Evolutionary conservation across 306 rosid genomes (phyloP).

Genomic region (Castanopsis chinensis): DNA sequence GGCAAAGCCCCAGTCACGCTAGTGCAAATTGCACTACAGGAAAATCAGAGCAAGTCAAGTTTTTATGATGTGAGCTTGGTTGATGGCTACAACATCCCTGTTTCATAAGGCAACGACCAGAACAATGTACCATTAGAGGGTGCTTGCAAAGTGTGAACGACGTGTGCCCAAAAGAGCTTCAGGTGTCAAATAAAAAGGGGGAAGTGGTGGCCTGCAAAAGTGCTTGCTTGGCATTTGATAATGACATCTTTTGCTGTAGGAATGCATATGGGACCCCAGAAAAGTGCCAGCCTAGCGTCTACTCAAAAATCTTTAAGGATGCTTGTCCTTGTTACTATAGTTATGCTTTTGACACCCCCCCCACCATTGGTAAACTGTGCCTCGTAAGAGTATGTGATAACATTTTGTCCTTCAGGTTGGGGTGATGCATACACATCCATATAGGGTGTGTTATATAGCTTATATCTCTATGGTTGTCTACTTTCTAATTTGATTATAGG

Average conservation of each 20-base stretch:
- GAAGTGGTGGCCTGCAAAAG: slow-evolving; percentile 81
- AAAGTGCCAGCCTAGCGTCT: slow-evolving; percentile 62
- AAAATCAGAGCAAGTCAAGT: slow-evolving; percentile 47
- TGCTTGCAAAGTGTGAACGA: slow-evolving; percentile 55
- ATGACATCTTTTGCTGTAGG: slow-evolving; percentile 72
- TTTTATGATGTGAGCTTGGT: slow-evolving; percentile 80
- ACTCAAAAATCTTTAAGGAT: slow-evolving; percentile 74
- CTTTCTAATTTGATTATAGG: neutral
- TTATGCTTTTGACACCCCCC: slow-evolving; percentile 77
- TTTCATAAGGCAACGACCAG: slow-evolving; percentile 35
- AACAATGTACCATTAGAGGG: slow-evolving; percentile 53
- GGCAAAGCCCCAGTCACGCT: slow-evolving; percentile 86
- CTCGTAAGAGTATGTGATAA: slow-evolving; percentile 44
- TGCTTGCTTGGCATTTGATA: slow-evolving; percentile 75
- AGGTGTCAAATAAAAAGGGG: slow-evolving; percentile 41
- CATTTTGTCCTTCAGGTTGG: slow-evolving; percentile 80
- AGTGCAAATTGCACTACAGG: slow-evolving; percentile 58
- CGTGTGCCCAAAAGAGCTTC: slow-evolving; percentile 60
- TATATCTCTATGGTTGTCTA: neutral
- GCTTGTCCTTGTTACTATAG: slow-evolving; percentile 77
- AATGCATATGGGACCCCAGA: slow-evolving; percentile 57
- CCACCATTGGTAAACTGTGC: slow-evolving; percentile 62
- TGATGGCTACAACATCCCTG: slow-evolving; percentile 78
- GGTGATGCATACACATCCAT: slow-evolving; percentile 30
- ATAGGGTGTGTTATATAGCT: neutral